Evolutionary conservation across 176 grass and related monocot genomes (phyloP).

Genomic region (Oropetium thomaeum): DNA sequence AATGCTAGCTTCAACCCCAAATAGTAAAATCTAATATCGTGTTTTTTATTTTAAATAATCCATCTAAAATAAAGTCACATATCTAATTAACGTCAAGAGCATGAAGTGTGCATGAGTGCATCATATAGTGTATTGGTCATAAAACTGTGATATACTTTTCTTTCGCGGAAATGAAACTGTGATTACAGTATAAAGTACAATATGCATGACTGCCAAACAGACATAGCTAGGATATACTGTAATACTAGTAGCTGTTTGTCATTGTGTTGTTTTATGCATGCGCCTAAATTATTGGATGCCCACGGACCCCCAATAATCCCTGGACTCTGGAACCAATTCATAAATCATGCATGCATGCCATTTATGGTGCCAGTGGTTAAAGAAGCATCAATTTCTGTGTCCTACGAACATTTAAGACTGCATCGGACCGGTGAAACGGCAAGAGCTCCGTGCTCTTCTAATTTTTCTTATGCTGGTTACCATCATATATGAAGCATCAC

Average conservation of each 20-base stretch:
- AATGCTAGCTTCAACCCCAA: not conserved
- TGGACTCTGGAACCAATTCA: conserved; percentile 31
- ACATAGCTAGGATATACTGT: not conserved
- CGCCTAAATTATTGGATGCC: conserved; percentile 41
- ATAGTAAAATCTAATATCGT: too few relatives aligned
- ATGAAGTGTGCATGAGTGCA: not conserved
- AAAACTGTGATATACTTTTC: not conserved
- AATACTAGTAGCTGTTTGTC: too few relatives aligned
- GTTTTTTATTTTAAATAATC: not conserved
- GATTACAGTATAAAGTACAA: too few relatives aligned
- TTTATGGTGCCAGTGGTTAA: conserved; percentile 44
- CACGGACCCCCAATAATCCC: not conserved
- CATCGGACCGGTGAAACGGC: not conserved
- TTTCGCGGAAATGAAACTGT: too few relatives aligned
- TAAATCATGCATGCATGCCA: conserved; percentile 33
- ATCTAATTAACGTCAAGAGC: too few relatives aligned
- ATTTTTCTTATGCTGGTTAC: not conserved
- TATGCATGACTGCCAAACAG: not conserved
- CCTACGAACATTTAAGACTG: conserved; percentile 37
- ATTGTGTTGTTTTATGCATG: not conserved
- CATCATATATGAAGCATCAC: not conserved
- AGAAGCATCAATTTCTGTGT: conserved; percentile 43
- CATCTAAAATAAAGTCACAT: not conserved
- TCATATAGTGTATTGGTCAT: not conserved
- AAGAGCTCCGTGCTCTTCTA: too few relatives aligned